Evolutionary conservation across 805 yeast genomes (phyloP), one percentile per base, ranked within the genome.

Genomic region (Hanseniaspora nectarophila): DNA sequence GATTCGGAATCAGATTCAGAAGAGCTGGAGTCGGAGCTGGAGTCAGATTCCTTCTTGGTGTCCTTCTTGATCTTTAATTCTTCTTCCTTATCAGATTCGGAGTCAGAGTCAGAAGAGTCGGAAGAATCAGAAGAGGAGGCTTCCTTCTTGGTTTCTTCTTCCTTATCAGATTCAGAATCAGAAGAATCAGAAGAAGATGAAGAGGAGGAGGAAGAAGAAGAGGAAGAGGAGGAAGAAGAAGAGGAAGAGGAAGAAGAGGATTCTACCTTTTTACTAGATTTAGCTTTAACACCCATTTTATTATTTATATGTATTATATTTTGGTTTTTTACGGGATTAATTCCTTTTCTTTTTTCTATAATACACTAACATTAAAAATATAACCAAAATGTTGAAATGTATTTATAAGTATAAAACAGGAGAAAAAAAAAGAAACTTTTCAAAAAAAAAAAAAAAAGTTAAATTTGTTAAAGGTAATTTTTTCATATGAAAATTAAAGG

Each of bases 101-200:
- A 53, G 7, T 51, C 56, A 23, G 54, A 53, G 7, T 51, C 56
- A 26, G 57, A 54, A 16, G 54, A 40, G 20, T 40, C 43, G 24
- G 43, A 40, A 32, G 65, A 66, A 0, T 69, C 68, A 16, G 76
- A 70, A 42, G 76, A 23, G 20, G 40, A 45, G 3, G 48, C 39
- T 32, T 43, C 39, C 33, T 43, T 43, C 39, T 43, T 43, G 21
- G 33, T 16, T 43, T 43, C 47, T 43, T 43, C 47, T 21, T 32
- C 51, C 20, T 37, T 58, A 40, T 56, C 59, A 33, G 54, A 45
- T 39, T 55, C 58, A 23, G 53, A 49, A 12, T 50, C 55, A 34
- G 58, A 54, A 21, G 55, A 63, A 33, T 64, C 66, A 48, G 73
- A 77, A 0, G 70, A 69, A 15, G 76, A 70, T 38, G 76, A 73